Evolutionary conservation across 2,329 filamentous ascomycete genomes (phyloP).

Genomic region (Fusarium sp.): DNA sequence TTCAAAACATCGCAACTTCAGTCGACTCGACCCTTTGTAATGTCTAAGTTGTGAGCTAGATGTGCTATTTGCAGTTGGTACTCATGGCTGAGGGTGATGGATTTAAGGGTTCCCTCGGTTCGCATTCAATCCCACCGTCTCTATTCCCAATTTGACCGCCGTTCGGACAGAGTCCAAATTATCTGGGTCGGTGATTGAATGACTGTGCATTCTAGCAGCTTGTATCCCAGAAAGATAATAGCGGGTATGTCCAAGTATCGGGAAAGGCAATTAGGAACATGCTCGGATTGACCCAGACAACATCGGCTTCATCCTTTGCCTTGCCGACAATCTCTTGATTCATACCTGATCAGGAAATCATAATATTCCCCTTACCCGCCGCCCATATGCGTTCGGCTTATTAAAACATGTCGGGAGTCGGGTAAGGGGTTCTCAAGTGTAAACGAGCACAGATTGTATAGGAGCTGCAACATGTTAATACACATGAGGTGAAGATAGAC

Average conservation of each 20-base stretch:
- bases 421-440: neutral
- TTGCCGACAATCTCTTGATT: neutral
- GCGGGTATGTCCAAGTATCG: neutral
- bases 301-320: neutral
- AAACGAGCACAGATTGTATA: neutral
- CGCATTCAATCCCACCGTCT: too few species aligned
- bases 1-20: neutral
- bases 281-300: neutral
- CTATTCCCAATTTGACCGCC: too few species aligned
- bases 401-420: neutral
- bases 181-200: too few species aligned
- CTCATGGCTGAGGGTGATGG: too few species aligned
- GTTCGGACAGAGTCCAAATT: too few species aligned
- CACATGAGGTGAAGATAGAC: neutral
- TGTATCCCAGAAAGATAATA: fast-evolving
- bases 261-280: fast-evolving
- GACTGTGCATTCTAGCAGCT: too few species aligned
- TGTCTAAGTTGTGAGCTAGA: too few species aligned
- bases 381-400: neutral
- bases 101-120: too few species aligned
- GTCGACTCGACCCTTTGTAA: neutral
- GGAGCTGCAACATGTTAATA: neutral
- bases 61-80: too few species aligned
- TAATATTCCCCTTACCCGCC: neutral
- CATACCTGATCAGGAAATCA: neutral